phyloP scores from a whole-genome alignment of 2,329 filamentous ascomycete species.

The Alternaria conjuncta region DNA sequence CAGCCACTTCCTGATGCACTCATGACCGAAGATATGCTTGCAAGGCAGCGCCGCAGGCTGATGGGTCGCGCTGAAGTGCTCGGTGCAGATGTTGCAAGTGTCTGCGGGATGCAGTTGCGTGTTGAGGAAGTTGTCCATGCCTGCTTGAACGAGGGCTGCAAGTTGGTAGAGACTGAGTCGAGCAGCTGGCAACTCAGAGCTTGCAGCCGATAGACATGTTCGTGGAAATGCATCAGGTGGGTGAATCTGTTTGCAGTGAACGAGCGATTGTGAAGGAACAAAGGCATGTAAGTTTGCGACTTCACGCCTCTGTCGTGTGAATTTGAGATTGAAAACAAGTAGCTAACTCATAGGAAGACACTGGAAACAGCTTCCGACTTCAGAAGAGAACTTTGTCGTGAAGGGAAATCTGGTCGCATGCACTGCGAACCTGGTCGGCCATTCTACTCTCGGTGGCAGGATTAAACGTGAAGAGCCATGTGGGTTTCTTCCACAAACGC shows the following conservation, averaged over 20 bases:
- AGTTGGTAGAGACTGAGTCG: neutral
- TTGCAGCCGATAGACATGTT: neutral
- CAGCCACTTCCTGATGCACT: constrained; percentile 40
- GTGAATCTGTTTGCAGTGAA: constrained; percentile 1
- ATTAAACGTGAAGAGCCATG: neutral
- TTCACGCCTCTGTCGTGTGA: neutral
- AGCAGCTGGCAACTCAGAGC: neutral
- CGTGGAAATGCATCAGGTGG: neutral
- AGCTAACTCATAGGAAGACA: neutral
- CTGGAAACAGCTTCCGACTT: neutral
- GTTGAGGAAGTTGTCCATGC: constrained; percentile 36
- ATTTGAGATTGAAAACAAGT: neutral
- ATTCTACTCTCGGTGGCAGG: neutral
- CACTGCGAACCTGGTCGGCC: neutral
- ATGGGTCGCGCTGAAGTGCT: constrained; percentile 31
- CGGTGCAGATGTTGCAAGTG: constrained; percentile 37
- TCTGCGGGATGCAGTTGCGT: constrained; percentile 34
- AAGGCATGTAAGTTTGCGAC: neutral
- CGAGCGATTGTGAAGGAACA: neutral
- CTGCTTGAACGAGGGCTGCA: neutral
- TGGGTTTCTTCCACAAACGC: neutral
- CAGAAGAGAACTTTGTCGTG: neutral
- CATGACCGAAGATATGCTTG: constrained; percentile 41
- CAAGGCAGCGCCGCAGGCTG: constrained; percentile 40
- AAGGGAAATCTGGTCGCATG: neutral